Base-by-base conservation (phyloP, 208 protist species). In the Phytomonas sp. region DNA sequence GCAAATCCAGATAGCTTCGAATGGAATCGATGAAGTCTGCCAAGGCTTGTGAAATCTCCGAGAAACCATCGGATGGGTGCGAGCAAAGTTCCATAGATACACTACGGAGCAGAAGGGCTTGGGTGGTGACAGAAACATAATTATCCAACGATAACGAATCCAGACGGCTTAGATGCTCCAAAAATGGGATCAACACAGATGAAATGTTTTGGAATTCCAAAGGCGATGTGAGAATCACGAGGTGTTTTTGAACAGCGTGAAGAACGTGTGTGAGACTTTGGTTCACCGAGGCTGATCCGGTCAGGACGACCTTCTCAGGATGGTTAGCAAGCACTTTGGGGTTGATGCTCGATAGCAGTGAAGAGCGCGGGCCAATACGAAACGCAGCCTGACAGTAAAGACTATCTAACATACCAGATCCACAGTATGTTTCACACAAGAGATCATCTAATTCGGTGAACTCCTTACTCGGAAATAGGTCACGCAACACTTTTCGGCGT, bases 111-210 rank as follows among this genome's bases (percentile, higher is more conserved):
- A 80, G 70, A 46, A 87, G 63, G 33, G 71, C 71, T 6, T 72
- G 30, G 37, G 85, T 91, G 63, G 84, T 78, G n/a, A 94, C 62
- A 2, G 83, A 77, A 36, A 94, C 78, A 75, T 85, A 94, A 72
- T 82, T 92, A 59, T 92, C 78, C 2, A 66, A 61, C 64, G 66
- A 78, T 28, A 90, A 61, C 36, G 67, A 68, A 53, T 64, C 26
- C 31, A 77, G 68, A 5, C 70, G 62, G n/a, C 66, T 71, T 60
- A 79, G 63, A 29, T 62, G 68, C 6, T n/a, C n/a, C 9, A 62
- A 56, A 59, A 87, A 81, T 4, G 72, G 78, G 2, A 72, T 72
- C 11, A 74, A 66, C 8, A 79, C n/a, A 33, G 78, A 75, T 33
- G 73, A 70, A 51, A 75, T 32, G 9, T 62, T 56, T 33, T 84